A percentile compares a stretch with the other conserved stretches of the same genome.
phyloP scores from a whole-genome alignment of 208 protist genomes.

The Leptomonas seymouri region DNA sequence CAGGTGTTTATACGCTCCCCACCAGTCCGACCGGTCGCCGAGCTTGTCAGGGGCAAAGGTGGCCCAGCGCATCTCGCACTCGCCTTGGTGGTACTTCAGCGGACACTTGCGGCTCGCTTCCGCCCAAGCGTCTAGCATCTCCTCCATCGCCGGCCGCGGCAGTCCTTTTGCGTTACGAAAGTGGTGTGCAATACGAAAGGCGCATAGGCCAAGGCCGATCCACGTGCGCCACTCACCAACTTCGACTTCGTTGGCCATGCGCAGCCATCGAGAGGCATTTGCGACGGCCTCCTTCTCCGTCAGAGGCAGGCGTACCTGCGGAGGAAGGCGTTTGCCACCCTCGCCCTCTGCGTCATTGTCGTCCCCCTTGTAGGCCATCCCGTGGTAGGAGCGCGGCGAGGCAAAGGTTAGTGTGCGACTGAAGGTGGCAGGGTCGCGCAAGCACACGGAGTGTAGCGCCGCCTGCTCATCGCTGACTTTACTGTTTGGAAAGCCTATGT shows the following conservation, averaged over 20 bases:
- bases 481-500: slow-evolving; percentile 74
- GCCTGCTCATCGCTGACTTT: slow-evolving; percentile 69
- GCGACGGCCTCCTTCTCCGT: slow-evolving; percentile 75
- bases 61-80: slow-evolving; percentile 72
- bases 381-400: slow-evolving; percentile 36
- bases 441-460: slow-evolving; percentile 76
- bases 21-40: slow-evolving; percentile 47
- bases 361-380: slow-evolving; percentile 8
- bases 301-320: slow-evolving; percentile 60
- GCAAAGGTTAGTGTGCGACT: slow-evolving; percentile 68
- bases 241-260: slow-evolving; percentile 64
- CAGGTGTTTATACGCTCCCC: slow-evolving; percentile 69
- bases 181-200: slow-evolving; percentile 77
- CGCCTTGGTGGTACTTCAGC: slow-evolving; percentile 67
- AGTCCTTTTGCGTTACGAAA: slow-evolving; percentile 65
- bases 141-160: slow-evolving; percentile 71
- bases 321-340: background rate
- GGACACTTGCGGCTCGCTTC: slow-evolving; percentile 75
- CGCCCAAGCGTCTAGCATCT: slow-evolving; percentile 84
- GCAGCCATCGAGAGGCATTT: slow-evolving; percentile 72
- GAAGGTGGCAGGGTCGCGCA: slow-evolving; percentile 72
- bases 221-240: slow-evolving; percentile 84
- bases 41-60: slow-evolving; percentile 67
- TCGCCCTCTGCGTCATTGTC: slow-evolving; percentile 5
- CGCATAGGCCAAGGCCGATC: slow-evolving; percentile 77